A percentile compares a stretch with the other conserved stretches of the same genome.
Evolutionary conservation across 805 yeast species (phyloP).

Genomic region (Cyberlindnera euphorbiae): DNA sequence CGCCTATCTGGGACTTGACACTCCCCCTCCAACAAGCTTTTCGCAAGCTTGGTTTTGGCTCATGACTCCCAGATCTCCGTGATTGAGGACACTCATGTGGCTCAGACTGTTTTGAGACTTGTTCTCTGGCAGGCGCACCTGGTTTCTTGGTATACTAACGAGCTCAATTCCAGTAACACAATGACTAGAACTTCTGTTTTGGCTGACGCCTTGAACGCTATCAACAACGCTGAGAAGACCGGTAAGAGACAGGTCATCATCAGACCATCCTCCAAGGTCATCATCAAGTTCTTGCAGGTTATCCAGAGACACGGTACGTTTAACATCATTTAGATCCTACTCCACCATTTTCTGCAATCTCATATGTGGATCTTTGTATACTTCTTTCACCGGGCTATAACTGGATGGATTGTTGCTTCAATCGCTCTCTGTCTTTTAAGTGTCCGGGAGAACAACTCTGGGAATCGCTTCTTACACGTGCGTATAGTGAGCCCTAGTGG

Average conservation of each 20-base stretch:
- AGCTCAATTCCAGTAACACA: slow-evolving; percentile 24
- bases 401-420: slow-evolving; percentile 89
- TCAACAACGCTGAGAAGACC: slow-evolving; percentile 98
- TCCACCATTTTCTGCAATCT: too few relatives aligned
- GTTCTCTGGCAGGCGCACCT: neutral
- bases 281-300: slow-evolving; percentile 91
- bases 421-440: slow-evolving; percentile 97
- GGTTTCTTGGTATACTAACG: slow-evolving; percentile 14
- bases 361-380: neutral
- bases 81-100: slow-evolving; percentile 43
- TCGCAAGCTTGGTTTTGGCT: slow-evolving; percentile 26
- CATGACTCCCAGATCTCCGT: slow-evolving; percentile 35
- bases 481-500: slow-evolving; percentile 11
- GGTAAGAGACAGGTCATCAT: slow-evolving; percentile 98
- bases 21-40: slow-evolving; percentile 24
- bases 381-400: slow-evolving; percentile 79
- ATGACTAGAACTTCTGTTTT: slow-evolving; percentile 98
- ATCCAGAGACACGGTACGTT: slow-evolving; percentile 98
- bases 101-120: slow-evolving; percentile 27
- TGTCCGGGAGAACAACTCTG: slow-evolving; percentile 72
- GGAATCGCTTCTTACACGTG: slow-evolving; percentile 34
- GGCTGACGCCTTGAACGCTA: slow-evolving; percentile 96
- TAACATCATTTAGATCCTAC: neutral
- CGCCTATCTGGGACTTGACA: slow-evolving; percentile 24
- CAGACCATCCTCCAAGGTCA: slow-evolving; percentile 97